Base-by-base conservation (phyloP, 2,329 filamentous ascomycete genomes). In the Ampelomyces quisqualis region DNA sequence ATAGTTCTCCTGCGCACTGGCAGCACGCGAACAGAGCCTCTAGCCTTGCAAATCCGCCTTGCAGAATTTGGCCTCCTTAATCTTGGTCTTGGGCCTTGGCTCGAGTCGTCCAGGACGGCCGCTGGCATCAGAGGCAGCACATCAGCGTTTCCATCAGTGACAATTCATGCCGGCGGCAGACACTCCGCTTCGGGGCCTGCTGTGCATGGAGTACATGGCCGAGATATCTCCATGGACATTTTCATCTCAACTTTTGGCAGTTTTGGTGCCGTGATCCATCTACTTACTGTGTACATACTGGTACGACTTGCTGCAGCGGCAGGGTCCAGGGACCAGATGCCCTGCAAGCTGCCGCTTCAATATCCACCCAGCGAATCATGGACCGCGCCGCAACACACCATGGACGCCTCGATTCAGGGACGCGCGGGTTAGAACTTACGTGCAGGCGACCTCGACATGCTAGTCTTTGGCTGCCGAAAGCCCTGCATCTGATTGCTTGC, bases 401-500 rank as follows among this genome's bases (percentile, higher is more conserved):
- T 47, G 34, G 43, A 43, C 57, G 60, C 64, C 63, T 58, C 56
- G 29, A 47, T 49, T 60, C 62, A 64, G 58, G 58, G 57, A 60
- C 55, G 44, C 50, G 54, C 60, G 55, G 56, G 56, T 62, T 50
- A 56, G 51, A 46, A 59, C 56, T 56, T 57, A 55, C 20, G n/a
- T 17, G 14, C 14, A 26, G 34, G 31, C 38, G 29, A 24, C 41
- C 39, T 45, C 42, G 38, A 52, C 42, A 39, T 47, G 47, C 35
- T 41, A 50, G 45, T 51, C 53, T 58, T 53, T 57, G 54, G 53
- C 36, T 44, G 45, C 38, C 33, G 28, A 21, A 36, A 27, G 33
- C 32, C 35, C 42, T 40, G 28, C 30, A 45, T 60, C 51, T 58
- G 44, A 62, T 58, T 60, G 51, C 47, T 34, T n/a, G 38, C 20